phyloP scores from a whole-genome alignment of 495 filamentous ascomycete species.

The Aspergillus sparsus region DNA sequence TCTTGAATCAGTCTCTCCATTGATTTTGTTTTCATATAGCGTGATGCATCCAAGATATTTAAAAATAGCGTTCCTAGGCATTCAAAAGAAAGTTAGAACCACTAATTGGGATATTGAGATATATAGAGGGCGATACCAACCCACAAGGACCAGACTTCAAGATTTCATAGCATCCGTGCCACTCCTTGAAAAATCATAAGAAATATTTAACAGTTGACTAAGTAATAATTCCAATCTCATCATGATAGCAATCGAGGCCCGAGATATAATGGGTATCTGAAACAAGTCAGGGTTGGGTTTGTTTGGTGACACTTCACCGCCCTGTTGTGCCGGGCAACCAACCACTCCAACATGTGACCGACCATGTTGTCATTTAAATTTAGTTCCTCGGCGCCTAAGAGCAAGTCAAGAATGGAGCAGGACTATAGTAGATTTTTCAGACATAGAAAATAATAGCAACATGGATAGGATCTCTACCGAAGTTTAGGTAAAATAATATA shows the following conservation, averaged over 20 bases:
- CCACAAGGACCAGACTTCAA: no score
- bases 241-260: no score
- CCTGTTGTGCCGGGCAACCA: constrained; percentile 38
- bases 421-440: neutral
- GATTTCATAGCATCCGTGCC: no score
- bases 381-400: neutral
- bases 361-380: neutral
- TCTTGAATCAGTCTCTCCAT: neutral
- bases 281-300: neutral
- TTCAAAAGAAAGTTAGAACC: no score
- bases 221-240: no score
- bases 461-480: neutral
- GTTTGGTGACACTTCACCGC: constrained; percentile 25
- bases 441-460: neutral
- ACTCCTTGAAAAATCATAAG: no score
- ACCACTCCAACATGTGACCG: neutral
- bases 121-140: no score
- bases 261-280: no score
- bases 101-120: no score
- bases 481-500: constrained; percentile 1
- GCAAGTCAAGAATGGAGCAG: neutral
- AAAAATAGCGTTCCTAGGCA: neutral
- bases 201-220: no score
- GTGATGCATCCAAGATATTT: neutral
- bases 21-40: neutral